phyloP scores from a whole-genome alignment of 2,329 filamentous ascomycete genomes.

The Tricladium varicosporioides region DNA sequence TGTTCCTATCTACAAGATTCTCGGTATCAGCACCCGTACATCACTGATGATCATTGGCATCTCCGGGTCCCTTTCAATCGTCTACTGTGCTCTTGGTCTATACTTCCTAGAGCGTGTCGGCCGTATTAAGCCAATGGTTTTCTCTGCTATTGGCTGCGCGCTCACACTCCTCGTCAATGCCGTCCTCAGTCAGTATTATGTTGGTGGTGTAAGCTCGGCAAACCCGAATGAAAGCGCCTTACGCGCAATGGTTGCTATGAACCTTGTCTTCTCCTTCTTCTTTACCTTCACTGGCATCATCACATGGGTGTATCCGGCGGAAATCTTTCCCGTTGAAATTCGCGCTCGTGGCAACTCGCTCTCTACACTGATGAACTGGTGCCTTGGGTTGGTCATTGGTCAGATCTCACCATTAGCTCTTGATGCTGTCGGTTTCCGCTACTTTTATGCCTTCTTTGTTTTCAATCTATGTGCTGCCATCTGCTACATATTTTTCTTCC shows the following conservation, averaged over 20 bases:
- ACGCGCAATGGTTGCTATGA: constrained; percentile 47
- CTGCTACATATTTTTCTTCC: constrained; percentile 28
- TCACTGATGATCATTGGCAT: constrained; percentile 51
- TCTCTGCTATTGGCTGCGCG: constrained; percentile 49
- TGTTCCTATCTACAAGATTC: constrained; percentile 57
- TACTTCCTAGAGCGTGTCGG: constrained; percentile 27
- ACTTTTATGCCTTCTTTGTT: constrained; percentile 47
- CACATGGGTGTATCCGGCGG: constrained; percentile 54
- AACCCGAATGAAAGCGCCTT: constrained; percentile 42
- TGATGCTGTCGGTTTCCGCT: constrained; percentile 47
- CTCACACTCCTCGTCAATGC: constrained; percentile 52
- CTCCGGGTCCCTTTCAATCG: constrained; percentile 46
- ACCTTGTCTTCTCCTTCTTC: constrained; percentile 43
- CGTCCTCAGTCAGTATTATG: constrained; percentile 49
- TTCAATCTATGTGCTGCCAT: constrained; percentile 43
- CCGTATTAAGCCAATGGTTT: constrained; percentile 39
- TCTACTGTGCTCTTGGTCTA: constrained; percentile 41
- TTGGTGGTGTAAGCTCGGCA: constrained; percentile 35
- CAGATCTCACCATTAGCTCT: constrained; percentile 55
- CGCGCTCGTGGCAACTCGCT: constrained; percentile 61
- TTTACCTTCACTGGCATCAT: constrained; percentile 53
- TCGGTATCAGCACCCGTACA: constrained; percentile 45
- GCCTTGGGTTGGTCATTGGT: constrained; percentile 52
- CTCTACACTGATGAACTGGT: constrained; percentile 54
- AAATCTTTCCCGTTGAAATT: constrained; percentile 57